Conservation (phyloP, 225 moss, liverwort and hornwort genomes). For the Climacium dendroides region DNA sequence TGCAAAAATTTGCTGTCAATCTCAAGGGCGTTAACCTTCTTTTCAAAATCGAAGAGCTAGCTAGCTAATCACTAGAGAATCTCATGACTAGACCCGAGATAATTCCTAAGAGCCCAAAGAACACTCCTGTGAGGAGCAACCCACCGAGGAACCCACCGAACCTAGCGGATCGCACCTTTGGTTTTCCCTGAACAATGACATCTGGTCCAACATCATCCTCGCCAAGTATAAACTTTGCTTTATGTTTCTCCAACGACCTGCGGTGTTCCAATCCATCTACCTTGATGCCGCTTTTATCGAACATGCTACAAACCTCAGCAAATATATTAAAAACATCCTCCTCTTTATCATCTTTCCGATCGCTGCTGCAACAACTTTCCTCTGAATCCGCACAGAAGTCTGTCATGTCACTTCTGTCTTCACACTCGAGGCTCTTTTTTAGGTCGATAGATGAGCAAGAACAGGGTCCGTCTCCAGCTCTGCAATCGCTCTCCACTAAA, state of each 20-base stretch:
- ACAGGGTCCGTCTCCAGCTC: not conserved
- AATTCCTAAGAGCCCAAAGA: slow-evolving; percentile 41
- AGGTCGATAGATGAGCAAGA: slow-evolving; percentile 12
- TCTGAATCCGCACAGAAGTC: not conserved
- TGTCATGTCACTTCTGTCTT: not conserved
- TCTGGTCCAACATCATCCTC: slow-evolving; percentile 10
- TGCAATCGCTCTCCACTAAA: not conserved
- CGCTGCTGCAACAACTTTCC: slow-evolving; percentile 16
- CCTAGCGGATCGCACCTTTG: slow-evolving; percentile 12
- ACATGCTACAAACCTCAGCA: slow-evolving; percentile 28
- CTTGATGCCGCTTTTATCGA: slow-evolving; percentile 8
- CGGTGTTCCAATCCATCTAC: slow-evolving; percentile 12
- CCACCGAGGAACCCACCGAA: slow-evolving; percentile 14
- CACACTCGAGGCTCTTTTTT: not conserved
- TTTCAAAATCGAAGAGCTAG: not conserved
- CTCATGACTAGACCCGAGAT: slow-evolving; percentile 31
- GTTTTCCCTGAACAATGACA: not conserved
- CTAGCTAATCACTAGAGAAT: not conserved
- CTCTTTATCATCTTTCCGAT: not conserved
- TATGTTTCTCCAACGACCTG: slow-evolving; percentile 27
- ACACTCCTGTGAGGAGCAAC: slow-evolving; percentile 49
- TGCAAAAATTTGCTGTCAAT: not conserved
- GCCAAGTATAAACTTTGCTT: slow-evolving; percentile 18
- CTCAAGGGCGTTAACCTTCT: not conserved
- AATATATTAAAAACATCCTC: slow-evolving; percentile 9